Conservation (phyloP, 495 filamentous ascomycete species). For the Hapsidospora chrysogenum region DNA sequence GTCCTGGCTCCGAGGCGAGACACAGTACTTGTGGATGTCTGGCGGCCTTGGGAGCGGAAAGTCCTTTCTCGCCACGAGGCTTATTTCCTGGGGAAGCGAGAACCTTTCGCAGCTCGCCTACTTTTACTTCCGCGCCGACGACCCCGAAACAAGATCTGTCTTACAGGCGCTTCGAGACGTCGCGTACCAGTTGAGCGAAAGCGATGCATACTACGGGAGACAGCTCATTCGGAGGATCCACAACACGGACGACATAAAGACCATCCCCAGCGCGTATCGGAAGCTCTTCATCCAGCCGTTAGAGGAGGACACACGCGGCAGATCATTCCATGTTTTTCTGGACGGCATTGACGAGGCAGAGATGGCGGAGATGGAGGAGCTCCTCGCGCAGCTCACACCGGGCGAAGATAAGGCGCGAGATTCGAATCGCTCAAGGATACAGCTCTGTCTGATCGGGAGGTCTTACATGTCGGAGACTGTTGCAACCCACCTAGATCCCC, state of each 20-base stretch:
- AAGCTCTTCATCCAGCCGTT: constrained; percentile 15
- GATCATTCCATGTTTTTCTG: constrained; percentile 13
- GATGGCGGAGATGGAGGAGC: constrained; percentile 8
- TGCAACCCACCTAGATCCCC: constrained; percentile 4
- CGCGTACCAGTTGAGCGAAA: constrained; percentile 15
- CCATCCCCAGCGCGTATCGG: constrained; percentile 15
- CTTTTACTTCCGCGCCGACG: constrained; percentile 20
- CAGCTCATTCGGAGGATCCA: constrained; percentile 7
- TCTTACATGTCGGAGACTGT: not conserved
- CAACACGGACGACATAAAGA: constrained; percentile 9
- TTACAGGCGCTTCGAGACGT: constrained; percentile 14
- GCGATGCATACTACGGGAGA: constrained; percentile 14
- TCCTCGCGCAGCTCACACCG: constrained; percentile 1
- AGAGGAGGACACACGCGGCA: constrained; percentile 5
- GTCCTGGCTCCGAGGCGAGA: constrained; percentile 10
- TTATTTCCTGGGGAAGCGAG: constrained; percentile 8
- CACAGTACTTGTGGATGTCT: constrained; percentile 15
- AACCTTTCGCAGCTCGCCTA: constrained; percentile 10
- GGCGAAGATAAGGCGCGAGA: not conserved
- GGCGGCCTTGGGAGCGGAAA: constrained; percentile 14
- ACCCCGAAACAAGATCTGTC: constrained; percentile 12
- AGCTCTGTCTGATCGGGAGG: not conserved
- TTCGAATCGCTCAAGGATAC: not conserved
- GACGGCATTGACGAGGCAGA: constrained; percentile 20
- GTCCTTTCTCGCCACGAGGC: constrained; percentile 14